Base-by-base conservation (phyloP, 2,329 filamentous ascomycete species). In the Diaporthe australafricana region DNA sequence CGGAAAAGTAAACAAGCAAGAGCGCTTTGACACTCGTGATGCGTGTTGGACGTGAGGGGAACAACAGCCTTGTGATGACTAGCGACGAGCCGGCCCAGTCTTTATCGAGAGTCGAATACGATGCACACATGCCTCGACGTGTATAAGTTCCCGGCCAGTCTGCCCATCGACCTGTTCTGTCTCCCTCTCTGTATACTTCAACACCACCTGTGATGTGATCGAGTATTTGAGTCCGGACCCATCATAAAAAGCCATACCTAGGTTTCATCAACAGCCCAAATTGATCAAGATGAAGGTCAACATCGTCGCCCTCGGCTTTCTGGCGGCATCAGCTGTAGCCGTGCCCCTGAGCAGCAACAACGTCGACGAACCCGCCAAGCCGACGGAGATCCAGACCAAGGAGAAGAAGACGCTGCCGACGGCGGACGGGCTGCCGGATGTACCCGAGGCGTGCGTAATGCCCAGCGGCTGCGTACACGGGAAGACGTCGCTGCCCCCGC, bases 241-340 rank as follows among this genome's bases (percentile, higher is more conserved):
- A 30, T 17, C 7, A n/a, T 30, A n/a, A 16, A 17, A 35, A 48
- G 14, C 14, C 22, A 11, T 35, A 9, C 32, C 32, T 35, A 35
- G 32, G 32, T 30, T 20, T 11, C 30, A 16, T 50, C 45, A 25
- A n/a, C n/a, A 65, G 11, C 25, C 60, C 45, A 48, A 50, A n/a
- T 27, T 16, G 32, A 9, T 8, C 45, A 50, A 50, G 20, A 65
- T 65, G 60, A 50, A 50, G 30, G 48, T 25, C 45, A 65, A 25
- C 12, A 25, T 9, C 16, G 30, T 30, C 30, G n/a, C 30, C 17
- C 5, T 65, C 60, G 60, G 42, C 60, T 20, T 65, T 14, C 42
- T 63, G 60, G 60, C 60, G n/a, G n/a, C 60, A 35, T 35, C 60
- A 17, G 27, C 60, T 6, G 60, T 30, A 9, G 60, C 60, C 60